Conservation (phyloP, 805 yeast species). For the Metschnikowia gelsemii region DNA sequence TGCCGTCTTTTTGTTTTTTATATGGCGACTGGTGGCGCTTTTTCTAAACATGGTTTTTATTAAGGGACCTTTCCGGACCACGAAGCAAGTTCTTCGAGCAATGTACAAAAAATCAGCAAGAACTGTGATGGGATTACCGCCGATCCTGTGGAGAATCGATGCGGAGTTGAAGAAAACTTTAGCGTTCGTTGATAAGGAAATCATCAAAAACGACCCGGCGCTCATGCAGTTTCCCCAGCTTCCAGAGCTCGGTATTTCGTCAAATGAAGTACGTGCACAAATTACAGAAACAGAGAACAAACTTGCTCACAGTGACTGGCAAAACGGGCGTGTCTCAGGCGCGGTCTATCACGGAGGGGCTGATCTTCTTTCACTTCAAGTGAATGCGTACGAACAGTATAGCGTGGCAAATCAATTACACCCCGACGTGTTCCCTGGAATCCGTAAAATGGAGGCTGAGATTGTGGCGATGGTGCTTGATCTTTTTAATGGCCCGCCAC, state of each 20-base stretch:
- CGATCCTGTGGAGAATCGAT: slow-evolving; percentile 55
- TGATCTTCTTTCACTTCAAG: slow-evolving; percentile 71
- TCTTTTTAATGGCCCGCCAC: slow-evolving; percentile 73
- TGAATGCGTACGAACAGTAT: slow-evolving; percentile 70
- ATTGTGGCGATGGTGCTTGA: slow-evolving; percentile 86
- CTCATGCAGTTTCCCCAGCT: slow-evolving; percentile 47
- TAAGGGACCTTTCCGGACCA: slow-evolving; percentile 18
- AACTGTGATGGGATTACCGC: slow-evolving; percentile 44
- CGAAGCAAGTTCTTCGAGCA: background rate
- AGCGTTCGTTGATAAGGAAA: slow-evolving; percentile 49
- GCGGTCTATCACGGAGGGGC: slow-evolving; percentile 96
- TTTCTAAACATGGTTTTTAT: slow-evolving; percentile 5
- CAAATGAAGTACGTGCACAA: slow-evolving; percentile 46
- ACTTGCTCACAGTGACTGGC: slow-evolving; percentile 76
- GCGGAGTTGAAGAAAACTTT: slow-evolving; percentile 53
- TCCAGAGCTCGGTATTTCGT: slow-evolving; percentile 60
- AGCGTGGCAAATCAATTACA: slow-evolving; percentile 92
- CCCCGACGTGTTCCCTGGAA: slow-evolving; percentile 96
- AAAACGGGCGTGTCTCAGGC: slow-evolving; percentile 83
- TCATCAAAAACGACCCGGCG: slow-evolving; percentile 54
- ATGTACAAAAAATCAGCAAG: slow-evolving; percentile 12
- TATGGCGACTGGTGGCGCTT: slow-evolving; percentile 14
- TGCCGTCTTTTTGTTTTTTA: slow-evolving; percentile 19
- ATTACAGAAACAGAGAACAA: slow-evolving; percentile 46
- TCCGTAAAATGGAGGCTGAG: slow-evolving; percentile 94